Evolutionary conservation across 768 basidiomycete genomes (phyloP), one percentile per base, ranked within the genome.

Genomic region (Tricholoma furcatifolium): DNA sequence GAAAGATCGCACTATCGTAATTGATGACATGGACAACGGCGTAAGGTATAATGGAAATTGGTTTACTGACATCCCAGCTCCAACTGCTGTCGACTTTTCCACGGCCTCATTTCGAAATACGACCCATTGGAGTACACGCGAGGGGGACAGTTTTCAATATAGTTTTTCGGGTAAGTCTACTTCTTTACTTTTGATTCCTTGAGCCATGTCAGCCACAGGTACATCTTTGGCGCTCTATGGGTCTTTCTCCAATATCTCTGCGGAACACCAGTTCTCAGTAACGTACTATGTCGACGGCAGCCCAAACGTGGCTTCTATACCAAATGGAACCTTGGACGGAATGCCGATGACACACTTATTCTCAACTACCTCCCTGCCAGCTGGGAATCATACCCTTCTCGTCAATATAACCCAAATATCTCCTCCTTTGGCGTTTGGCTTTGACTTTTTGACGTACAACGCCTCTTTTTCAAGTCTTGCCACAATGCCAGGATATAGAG

Each of bases 401-500:
- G 59, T 76, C 55, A 72, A 71, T 54, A 56, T 75, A 41, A 73
- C 70, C 20, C 62, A 71, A 10, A 66, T 76, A 45, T 57, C 64
- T 30, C 50, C 62, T 0, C 57, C 64, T 14, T 62, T 67, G 48
- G 62, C 68, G 2, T 48, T 74, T 31, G 72, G 71, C 14, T 64
- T 76, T 58, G 74, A 76, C 60, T 72, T 73, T 45, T 61, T 77
- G 35, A 51, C 68, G 4, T 77, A 74, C 55, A 74, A 70, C 47
- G 62, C 72, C 2, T 67, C 74, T 10, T 66, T 64, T 45, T 45
- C 62, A 17, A 65, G 59, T 40, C 38, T 68, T 20, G 57, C 59
- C 1, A 47, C 57, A 10, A 46, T 67, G 36, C 60, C 62, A 31
- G 50, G 57, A 42, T 44, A 57, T 49, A n/a, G 43, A 35, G 11